Evolutionary conservation across 768 basidiomycete species (phyloP), one percentile per base, ranked within the genome.

Genomic region (Boletus vermiculosoides): DNA sequence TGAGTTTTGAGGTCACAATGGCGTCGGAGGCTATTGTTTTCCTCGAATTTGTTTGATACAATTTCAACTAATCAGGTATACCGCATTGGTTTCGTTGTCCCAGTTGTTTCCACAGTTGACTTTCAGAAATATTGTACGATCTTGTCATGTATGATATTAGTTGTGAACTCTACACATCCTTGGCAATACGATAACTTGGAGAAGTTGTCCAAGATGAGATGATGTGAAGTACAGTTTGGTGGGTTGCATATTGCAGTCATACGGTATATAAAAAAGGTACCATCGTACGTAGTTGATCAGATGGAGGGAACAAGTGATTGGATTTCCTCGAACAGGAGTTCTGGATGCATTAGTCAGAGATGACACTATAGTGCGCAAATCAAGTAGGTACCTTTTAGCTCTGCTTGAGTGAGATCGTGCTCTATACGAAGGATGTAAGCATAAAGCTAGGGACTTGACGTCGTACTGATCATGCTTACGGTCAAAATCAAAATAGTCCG

Each of bases 401-500:
- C 86, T 46, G 85, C 84, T 63, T 89, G 85, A 57, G 81, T 86
- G 60, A 94, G 81, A 52, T 86, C 81, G 36, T 84, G 80, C 57
- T 84, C 82, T 86, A 62, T 11, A 25, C n/a, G 22, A 54, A 51
- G 50, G 41, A 53, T 4, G 52, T 51, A 48, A 57, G 33, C 56
- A 63, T 40, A 56, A 50, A 53, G 4, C 13, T 22, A 13, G 13
- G 25, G 15, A 15, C 37, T 13, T 8, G 50, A 49, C 28, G 39
- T 40, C 28, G 37, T 42, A 46, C 47, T 34, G 40, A 39, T 41
- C 10, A 22, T 16, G 73, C 86, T 71, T 67, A 88, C 85, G 77
- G 71, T 97, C 94, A 66, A 95, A 96, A 63, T 93, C 88, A 72
- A 97, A 97, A 74, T 94, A 97, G 45, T 83, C 81, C 0, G 92